phyloP scores from a whole-genome alignment of 1,284 basidiomycete species.

The Malassezia arunalokei region DNA sequence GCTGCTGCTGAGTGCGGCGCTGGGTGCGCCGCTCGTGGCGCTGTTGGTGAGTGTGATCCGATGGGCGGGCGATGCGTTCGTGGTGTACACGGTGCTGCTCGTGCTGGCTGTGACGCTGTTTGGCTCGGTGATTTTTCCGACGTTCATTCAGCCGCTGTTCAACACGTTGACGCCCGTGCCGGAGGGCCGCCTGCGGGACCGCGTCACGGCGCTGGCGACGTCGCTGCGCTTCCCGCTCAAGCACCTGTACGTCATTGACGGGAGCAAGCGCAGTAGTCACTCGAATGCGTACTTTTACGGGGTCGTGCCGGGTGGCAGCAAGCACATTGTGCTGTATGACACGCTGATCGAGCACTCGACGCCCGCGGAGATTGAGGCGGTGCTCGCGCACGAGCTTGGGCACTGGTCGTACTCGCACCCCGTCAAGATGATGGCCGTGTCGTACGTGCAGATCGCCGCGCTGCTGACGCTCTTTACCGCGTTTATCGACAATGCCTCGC shows the following conservation, averaged over 20 bases:
- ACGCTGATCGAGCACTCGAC: constrained; percentile 82
- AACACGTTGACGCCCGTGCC: constrained; percentile 82
- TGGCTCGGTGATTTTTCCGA: constrained; percentile 48
- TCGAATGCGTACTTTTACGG: constrained; percentile 60
- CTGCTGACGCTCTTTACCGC: constrained; percentile 80
- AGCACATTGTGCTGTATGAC: constrained; percentile 71
- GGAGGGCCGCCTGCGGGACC: constrained; percentile 34
- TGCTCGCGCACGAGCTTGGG: constrained; percentile 72
- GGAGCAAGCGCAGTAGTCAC: constrained; percentile 84
- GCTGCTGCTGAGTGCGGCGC: constrained; percentile 59
- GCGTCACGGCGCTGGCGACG: constrained; percentile 33
- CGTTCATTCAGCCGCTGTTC: constrained; percentile 86
- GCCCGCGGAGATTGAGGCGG: constrained; percentile 52
- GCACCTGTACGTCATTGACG: constrained; percentile 91
- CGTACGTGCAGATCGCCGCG: constrained; percentile 72
- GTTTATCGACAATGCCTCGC: constrained; percentile 65
- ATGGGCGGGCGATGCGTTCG: constrained; percentile 60
- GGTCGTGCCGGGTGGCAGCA: constrained; percentile 38
- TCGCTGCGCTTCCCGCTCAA: constrained; percentile 79
- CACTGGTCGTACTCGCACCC: constrained; percentile 57
- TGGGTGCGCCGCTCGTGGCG: constrained; percentile 80
- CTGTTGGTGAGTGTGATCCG: constrained; percentile 77
- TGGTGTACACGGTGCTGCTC: constrained; percentile 39
- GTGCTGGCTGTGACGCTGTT: constrained; percentile 59
- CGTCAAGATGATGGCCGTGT: constrained; percentile 70